Base-by-base conservation (phyloP, 225 moss, liverwort and hornwort genomes). In the Antitrichia curtipendula region DNA sequence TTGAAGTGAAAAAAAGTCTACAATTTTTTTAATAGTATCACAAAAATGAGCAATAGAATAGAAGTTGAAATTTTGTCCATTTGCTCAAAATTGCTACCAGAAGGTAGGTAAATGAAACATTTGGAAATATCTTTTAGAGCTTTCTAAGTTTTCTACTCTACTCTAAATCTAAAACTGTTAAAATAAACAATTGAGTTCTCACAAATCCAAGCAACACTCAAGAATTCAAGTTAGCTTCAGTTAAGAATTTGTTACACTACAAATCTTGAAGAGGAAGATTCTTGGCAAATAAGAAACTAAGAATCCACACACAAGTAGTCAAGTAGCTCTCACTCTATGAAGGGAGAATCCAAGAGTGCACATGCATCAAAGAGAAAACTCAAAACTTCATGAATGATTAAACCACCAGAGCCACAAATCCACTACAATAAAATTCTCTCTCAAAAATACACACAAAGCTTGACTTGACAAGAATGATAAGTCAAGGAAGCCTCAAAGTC, bases 311-410 rank as follows among this genome's bases (percentile, higher is more conserved):
- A 19, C 10, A 64, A 65, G 19, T 36, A 65, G 34, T 19, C 10
- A 19, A 36, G 10, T 0, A 5, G 1, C 36, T 59, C 59, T 65
- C 5, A 65, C 36, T 36, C 6, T 1, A 19, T 2, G 0, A 34
- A 19, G 10, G 20, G 10, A 36, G 9, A 65, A 20, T 65, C 6
- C 6, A 65, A 36, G 10, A 65, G 10, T 36, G 19, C 1, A 20
- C 10, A 65, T 65, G 19, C 36, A 65, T 36, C 4, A 3, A 65
- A 15, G 18, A 36, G 0, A 65, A 65, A 36, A 10, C 10, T 36
- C 6, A 65, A 36, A 65, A 18, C 6, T 65, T 36, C 10, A 19
- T 65, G 19, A 65, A 36, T 36, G 36, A 3, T 5, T 36, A 19
- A n/a, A 36, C 16, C 19, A 36, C 18, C 4, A 64, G 34, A 36